phyloP scores from a whole-genome alignment of 352 stramenopile species.

The Blastocystis sp. region DNA sequence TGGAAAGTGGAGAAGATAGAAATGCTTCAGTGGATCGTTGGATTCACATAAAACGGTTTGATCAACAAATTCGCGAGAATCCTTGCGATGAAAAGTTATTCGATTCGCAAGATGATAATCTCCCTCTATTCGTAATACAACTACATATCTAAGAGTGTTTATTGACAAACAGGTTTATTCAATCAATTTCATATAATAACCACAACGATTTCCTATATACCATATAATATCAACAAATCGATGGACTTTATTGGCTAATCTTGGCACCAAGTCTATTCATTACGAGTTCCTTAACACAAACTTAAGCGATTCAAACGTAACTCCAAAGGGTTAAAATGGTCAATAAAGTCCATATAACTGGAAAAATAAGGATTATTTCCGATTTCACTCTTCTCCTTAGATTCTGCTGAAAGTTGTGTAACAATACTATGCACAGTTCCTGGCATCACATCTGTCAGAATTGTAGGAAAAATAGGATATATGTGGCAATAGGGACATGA shows the following conservation, averaged over 20 bases:
- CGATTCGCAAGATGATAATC: neutral
- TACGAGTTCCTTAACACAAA: neutral
- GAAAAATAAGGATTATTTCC: neutral
- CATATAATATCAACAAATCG: slow-evolving; percentile 46
- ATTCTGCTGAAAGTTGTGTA: neutral
- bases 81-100: neutral
- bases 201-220: neutral
- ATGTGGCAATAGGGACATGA: slow-evolving; percentile 43
- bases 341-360: neutral
- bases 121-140: too few species aligned
- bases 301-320: slow-evolving; percentile 20
- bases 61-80: neutral
- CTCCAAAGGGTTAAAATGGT: slow-evolving; percentile 48
- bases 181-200: slow-evolving; percentile 50
- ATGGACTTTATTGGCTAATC: neutral
- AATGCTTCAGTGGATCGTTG: neutral
- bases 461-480: neutral
- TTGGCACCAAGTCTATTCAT: neutral
- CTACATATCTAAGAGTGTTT: too few species aligned
- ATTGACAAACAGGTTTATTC: neutral
- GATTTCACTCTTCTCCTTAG: neutral
- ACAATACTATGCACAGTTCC: slow-evolving; percentile 26
- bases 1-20: neutral
- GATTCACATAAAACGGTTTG: neutral
- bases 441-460: neutral